Evolutionary conservation across 371 early-diverging fungal genomes (phyloP).

Genomic region (Choanephora cucurbitarum): DNA sequence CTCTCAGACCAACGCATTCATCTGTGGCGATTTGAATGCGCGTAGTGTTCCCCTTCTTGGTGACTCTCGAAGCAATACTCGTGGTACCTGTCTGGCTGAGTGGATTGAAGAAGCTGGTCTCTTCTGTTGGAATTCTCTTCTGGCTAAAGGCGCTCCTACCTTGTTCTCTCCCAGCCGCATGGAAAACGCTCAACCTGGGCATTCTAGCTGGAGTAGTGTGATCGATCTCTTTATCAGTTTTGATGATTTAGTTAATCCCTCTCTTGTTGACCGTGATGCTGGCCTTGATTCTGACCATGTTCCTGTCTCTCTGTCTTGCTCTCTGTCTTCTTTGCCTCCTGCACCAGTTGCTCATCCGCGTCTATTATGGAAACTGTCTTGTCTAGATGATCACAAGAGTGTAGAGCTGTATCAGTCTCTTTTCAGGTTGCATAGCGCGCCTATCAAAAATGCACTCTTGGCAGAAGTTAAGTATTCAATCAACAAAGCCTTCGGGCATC

Average conservation of each 20-base stretch:
- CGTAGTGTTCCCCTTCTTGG: slow-evolving; percentile 5
- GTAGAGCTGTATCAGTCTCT: background rate
- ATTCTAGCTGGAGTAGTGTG: background rate
- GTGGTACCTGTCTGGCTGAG: slow-evolving; percentile 1
- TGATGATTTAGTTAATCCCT: background rate
- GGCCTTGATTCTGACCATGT: slow-evolving; percentile 7
- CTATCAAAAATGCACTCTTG: background rate
- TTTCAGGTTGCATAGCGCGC: background rate
- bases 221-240: slow-evolving; percentile 7
- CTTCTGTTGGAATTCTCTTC: slow-evolving; percentile 2
- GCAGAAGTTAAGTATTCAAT: background rate
- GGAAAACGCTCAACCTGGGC: too few species aligned
- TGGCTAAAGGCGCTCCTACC: slow-evolving; percentile 3
- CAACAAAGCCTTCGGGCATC: too few species aligned
- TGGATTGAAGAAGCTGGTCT: slow-evolving; percentile 1
- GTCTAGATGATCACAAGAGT: slow-evolving; percentile 4
- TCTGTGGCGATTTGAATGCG: slow-evolving; percentile 20
- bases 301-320: slow-evolving; percentile 4
- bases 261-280: background rate
- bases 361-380: slow-evolving; percentile 6
- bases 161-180: background rate
- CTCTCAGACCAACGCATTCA: slow-evolving; percentile 11
- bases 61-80: slow-evolving; percentile 3
- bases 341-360: slow-evolving; percentile 3
- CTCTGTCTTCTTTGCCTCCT: background rate